phyloP scores from a whole-genome alignment of 129 eudicot species.

The Pittosporum tobira region DNA sequence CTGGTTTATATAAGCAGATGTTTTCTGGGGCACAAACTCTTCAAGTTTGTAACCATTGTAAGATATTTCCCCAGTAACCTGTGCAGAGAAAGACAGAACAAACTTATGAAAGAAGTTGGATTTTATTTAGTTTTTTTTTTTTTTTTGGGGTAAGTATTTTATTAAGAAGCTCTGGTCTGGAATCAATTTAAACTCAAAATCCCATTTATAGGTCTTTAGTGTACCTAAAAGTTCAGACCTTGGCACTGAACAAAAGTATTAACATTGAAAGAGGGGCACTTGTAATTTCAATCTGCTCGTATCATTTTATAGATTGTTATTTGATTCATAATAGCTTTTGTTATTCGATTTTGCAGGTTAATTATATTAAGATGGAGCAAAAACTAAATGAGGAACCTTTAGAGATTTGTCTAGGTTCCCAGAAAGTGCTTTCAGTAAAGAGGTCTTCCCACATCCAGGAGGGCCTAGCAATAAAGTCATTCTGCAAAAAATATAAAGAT shows the following conservation, averaged over 20 bases:
- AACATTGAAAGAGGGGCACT: neutral
- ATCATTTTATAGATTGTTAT: neutral
- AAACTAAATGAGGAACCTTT: slow-evolving; percentile 21
- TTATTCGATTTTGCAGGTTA: neutral
- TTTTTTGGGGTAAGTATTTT: too few relatives aligned
- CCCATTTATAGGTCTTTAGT: neutral
- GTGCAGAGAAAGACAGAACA: neutral
- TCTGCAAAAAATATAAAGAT: slow-evolving; percentile 35
- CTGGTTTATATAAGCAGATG: slow-evolving; percentile 78
- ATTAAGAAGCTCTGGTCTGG: neutral
- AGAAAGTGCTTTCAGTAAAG: slow-evolving; percentile 38
- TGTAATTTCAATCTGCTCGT: neutral
- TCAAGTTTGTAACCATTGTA: slow-evolving; percentile 64
- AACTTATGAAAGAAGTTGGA: neutral
- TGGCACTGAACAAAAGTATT: neutral
- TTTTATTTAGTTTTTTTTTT: too few relatives aligned
- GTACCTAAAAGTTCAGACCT: neutral
- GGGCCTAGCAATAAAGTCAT: slow-evolving; percentile 56
- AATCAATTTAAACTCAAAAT: slow-evolving; percentile 2
- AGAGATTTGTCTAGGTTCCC: slow-evolving; percentile 36
- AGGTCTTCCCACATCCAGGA: slow-evolving; percentile 54
- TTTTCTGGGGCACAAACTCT: slow-evolving; percentile 64
- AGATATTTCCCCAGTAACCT: slow-evolving; percentile 57
- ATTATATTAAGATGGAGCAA: neutral
- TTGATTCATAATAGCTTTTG: neutral